Percentiles rank a stretch among this genome's conserved stretches.
Evolutionary conservation across 1,139 yeast genomes (phyloP).

Genomic region (Sugiyamaella pinicola): DNA sequence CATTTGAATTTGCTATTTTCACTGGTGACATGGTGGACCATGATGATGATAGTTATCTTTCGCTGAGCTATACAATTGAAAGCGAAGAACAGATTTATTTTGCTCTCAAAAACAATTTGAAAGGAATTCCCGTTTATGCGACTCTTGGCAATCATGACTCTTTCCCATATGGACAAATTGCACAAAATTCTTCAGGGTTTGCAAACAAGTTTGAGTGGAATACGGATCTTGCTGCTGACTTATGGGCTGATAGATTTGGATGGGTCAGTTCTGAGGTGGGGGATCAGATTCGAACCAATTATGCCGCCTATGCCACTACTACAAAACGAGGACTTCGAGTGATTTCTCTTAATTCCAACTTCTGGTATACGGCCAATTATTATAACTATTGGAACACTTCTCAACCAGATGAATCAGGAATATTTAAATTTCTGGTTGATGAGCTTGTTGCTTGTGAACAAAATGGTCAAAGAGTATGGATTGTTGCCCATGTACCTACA

Average conservation of each 20-base stretch:
- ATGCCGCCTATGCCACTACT: constrained; percentile 62
- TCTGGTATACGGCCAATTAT: constrained; percentile 64
- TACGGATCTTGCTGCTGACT: constrained; percentile 58
- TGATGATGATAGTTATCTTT: constrained; percentile 51
- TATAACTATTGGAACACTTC: constrained; percentile 60
- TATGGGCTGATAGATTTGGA: constrained; percentile 49
- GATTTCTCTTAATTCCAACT: constrained; percentile 65
- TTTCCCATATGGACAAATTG: constrained; percentile 70
- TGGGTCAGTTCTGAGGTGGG: constrained; percentile 37
- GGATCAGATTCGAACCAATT: constrained; percentile 47
- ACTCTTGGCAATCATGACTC: constrained; percentile 74
- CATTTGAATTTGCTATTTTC: constrained; percentile 62
- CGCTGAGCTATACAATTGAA: constrained; percentile 48
- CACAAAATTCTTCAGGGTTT: constrained; percentile 55
- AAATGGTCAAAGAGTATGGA: constrained; percentile 66
- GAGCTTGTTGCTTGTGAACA: constrained; percentile 63
- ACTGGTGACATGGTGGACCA: constrained; percentile 70
- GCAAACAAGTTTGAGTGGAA: constrained; percentile 60
- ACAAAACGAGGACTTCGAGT: constrained; percentile 62
- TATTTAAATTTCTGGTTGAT: constrained; percentile 59
- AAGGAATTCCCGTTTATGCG: constrained; percentile 61
- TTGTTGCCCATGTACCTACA: constrained; percentile 68
- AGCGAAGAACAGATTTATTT: constrained; percentile 57
- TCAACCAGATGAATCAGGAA: constrained; percentile 65
- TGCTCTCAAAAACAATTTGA: constrained; percentile 57